These are phyloP conservation scores for Cavenderia fasciculata DNA, from an alignment of 78 protist species.

Conservation along the genomic window DNA sequence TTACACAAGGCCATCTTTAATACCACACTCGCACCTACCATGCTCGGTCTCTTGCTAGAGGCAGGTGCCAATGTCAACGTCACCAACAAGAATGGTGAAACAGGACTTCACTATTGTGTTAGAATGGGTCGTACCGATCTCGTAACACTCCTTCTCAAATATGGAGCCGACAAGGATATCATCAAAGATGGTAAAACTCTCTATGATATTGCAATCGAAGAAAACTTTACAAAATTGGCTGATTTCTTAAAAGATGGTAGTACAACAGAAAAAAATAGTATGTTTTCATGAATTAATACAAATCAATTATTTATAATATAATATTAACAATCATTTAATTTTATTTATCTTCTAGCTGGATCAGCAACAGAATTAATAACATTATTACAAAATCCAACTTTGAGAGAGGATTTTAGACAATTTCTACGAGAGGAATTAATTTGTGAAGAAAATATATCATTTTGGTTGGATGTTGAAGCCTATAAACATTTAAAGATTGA, in stretches of 20 bases:
- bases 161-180: conserved; percentile 63
- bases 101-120: conserved; percentile 81
- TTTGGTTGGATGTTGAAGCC: conserved; percentile 56
- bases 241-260: conserved; percentile 51
- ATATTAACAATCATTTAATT: not conserved
- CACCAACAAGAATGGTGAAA: conserved; percentile 55
- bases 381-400: conserved; percentile 59
- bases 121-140: conserved; percentile 82
- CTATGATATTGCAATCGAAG: conserved; percentile 71
- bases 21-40: conserved; percentile 38
- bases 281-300: not conserved
- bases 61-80: conserved; percentile 57
- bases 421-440: conserved; percentile 51
- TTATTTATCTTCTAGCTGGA: not conserved
- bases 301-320: not conserved
- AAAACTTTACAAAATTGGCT: conserved; percentile 70
- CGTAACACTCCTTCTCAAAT: conserved; percentile 67
- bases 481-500: conserved; percentile 48
- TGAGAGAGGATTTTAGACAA: conserved; percentile 63
- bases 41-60: conserved; percentile 50
- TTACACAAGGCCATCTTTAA: conserved; percentile 82
- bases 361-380: conserved; percentile 39
- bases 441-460: conserved; percentile 68
- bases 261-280: not conserved
- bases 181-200: conserved; percentile 59